Conservation (phyloP, 2,329 filamentous ascomycete species). For the Exophiala xenobiotica region DNA sequence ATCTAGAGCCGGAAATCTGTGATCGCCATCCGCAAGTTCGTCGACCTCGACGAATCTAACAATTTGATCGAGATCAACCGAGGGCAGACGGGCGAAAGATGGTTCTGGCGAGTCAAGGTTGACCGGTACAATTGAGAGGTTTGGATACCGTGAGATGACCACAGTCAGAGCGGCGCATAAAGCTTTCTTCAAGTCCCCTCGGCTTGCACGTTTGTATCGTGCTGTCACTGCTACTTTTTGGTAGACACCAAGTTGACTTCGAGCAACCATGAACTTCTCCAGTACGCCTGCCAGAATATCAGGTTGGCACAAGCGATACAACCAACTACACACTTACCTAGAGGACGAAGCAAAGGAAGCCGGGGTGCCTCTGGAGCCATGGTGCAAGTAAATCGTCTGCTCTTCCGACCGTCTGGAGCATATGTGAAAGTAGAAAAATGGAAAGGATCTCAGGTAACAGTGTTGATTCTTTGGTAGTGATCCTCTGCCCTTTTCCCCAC, state of each 20-base stretch:
- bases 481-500: too few relatives aligned
- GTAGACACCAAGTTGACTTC: constrained; percentile 1
- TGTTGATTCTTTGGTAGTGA: too few relatives aligned
- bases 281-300: not conserved
- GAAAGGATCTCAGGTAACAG: too few relatives aligned
- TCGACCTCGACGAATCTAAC: constrained; percentile 38
- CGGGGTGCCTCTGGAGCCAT: not conserved
- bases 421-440: too few relatives aligned
- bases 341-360: not conserved
- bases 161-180: not conserved
- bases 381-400: not conserved
- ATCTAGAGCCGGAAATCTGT: constrained; percentile 44
- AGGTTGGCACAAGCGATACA: not conserved
- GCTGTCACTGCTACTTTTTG: not conserved
- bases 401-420: too few relatives aligned
- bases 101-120: constrained; percentile 42
- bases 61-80: constrained; percentile 42
- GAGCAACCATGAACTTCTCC: not conserved
- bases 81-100: constrained; percentile 46
- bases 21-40: constrained; percentile 23
- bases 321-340: not conserved
- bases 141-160: constrained; percentile 35
- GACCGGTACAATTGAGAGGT: constrained; percentile 45
- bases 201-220: not conserved
- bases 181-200: not conserved